These are phyloP conservation scores for Penicillium sclerotigenum DNA, from an alignment of 2,329 filamentous ascomycete species.

Conservation along the genomic window DNA sequence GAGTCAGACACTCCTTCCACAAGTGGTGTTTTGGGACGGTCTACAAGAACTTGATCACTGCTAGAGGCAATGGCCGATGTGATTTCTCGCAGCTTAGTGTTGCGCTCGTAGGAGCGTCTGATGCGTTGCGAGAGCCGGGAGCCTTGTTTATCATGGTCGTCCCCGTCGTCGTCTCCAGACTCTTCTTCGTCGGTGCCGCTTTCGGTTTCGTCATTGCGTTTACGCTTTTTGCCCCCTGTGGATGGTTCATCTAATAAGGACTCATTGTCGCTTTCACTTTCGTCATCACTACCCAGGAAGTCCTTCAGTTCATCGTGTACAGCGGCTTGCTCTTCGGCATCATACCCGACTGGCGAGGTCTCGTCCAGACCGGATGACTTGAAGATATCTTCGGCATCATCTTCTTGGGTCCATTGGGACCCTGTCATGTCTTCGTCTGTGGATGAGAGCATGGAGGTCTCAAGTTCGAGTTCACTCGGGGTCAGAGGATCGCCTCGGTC, in stretches of 20 bases:
- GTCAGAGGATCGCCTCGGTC: conserved; percentile 53
- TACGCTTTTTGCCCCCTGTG: conserved; percentile 36
- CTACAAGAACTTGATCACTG: neutral
- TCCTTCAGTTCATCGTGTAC: conserved; percentile 72
- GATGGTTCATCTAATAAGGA: conserved; percentile 24
- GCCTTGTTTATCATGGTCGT: conserved; percentile 43
- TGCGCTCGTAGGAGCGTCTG: conserved; percentile 42
- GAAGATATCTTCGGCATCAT: conserved; percentile 47
- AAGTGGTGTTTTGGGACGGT: neutral
- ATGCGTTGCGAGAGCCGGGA: conserved; percentile 41
- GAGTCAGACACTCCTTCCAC: conserved; percentile 23
- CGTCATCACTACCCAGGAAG: conserved; percentile 57
- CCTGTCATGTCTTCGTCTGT: conserved; percentile 48
- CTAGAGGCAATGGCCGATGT: conserved; percentile 26
- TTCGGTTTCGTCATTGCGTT: conserved; percentile 30
- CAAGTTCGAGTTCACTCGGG: conserved; percentile 43
- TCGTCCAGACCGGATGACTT: conserved; percentile 51
- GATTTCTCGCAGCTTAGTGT: conserved; percentile 39
- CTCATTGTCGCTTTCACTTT: conserved; percentile 52
- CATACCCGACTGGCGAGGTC: conserved; percentile 53
- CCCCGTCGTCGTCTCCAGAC: conserved; percentile 20
- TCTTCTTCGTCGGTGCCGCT: conserved; percentile 24
- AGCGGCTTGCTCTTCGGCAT: conserved; percentile 61
- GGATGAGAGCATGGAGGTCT: conserved; percentile 45
- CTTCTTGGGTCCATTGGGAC: conserved; percentile 47